Evolutionary conservation across 2,329 filamentous ascomycete species (phyloP).

Genomic region (Colletotrichum sp.): DNA sequence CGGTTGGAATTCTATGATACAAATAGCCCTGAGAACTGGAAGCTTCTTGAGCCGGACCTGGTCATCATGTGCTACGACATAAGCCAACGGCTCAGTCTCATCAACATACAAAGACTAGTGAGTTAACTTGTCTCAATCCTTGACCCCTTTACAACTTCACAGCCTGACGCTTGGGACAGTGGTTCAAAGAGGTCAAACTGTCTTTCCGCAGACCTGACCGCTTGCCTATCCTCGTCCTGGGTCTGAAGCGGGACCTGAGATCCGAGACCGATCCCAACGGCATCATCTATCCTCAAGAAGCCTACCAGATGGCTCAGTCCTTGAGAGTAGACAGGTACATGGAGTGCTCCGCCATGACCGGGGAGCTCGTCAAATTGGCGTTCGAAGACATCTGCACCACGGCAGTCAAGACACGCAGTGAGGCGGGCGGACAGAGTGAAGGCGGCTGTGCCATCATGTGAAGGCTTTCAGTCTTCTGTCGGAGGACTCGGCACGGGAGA

Average conservation of each 20-base stretch:
- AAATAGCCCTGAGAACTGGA: conserved; percentile 62
- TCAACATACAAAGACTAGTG: conserved; percentile 62
- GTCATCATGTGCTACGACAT: conserved; percentile 67
- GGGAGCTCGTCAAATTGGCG: conserved; percentile 59
- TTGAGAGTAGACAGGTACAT: conserved; percentile 67
- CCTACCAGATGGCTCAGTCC: conserved; percentile 58
- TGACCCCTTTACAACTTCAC: neutral
- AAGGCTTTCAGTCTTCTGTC: conserved; percentile 16
- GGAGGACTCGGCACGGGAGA: neutral
- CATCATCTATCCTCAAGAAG: conserved; percentile 66
- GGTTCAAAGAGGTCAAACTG: conserved; percentile 58
- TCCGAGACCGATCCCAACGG: conserved; percentile 63
- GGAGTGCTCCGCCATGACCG: conserved; percentile 66
- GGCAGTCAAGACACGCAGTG: conserved; percentile 51
- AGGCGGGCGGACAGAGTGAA: conserved; percentile 56
- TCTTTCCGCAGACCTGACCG: conserved; percentile 50
- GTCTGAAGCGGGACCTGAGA: conserved; percentile 64
- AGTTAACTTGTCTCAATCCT: conserved; percentile 25
- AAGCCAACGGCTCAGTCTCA: conserved; percentile 59
- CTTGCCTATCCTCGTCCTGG: conserved; percentile 60
- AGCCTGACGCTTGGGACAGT: conserved; percentile 42
- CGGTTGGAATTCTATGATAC: conserved; percentile 66
- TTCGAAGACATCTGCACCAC: conserved; percentile 66
- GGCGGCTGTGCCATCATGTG: conserved; percentile 59
- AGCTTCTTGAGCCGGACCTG: conserved; percentile 60